phyloP scores from a whole-genome alignment of 768 basidiomycete genomes.

The Leccinum sublutescens region DNA sequence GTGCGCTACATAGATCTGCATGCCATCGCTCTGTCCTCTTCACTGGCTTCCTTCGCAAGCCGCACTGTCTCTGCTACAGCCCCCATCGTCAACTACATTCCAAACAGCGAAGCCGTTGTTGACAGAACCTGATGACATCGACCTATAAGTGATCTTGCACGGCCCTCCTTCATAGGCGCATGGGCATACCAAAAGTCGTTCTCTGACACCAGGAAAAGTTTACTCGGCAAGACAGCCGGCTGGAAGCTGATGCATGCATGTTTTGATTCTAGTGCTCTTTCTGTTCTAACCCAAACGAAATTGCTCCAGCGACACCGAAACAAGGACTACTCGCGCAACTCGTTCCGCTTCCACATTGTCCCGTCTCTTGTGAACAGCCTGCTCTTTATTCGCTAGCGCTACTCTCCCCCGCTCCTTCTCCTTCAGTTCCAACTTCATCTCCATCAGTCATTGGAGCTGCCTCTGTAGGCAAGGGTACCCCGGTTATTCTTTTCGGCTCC shows the following conservation, averaged over 20 bases:
- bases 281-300: not conserved
- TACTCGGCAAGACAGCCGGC: conserved; percentile 58
- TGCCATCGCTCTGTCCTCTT: conserved; percentile 41
- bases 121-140: conserved; percentile 65
- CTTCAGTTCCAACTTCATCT: too few relatives aligned
- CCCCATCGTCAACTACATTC: conserved; percentile 67
- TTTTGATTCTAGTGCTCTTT: not conserved
- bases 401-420: conserved; percentile 33
- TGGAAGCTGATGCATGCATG: conserved; percentile 64
- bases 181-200: conserved; percentile 77
- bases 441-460: too few relatives aligned
- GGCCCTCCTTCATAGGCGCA: conserved; percentile 62
- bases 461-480: too few relatives aligned
- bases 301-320: conserved; percentile 53
- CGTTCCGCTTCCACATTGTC: conserved; percentile 55
- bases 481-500: too few relatives aligned
- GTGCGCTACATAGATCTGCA: conserved; percentile 60
- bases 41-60: conserved; percentile 35
- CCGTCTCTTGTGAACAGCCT: conserved; percentile 56
- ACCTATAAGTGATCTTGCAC: conserved; percentile 62
- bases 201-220: conserved; percentile 51
- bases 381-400: conserved; percentile 58
- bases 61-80: not conserved
- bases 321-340: conserved; percentile 56
- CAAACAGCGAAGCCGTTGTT: conserved; percentile 72